Evolutionary conservation across 1,284 basidiomycete species (phyloP), one percentile per base, ranked within the genome.

Genomic region (Moesziomyces parantarcticus): DNA sequence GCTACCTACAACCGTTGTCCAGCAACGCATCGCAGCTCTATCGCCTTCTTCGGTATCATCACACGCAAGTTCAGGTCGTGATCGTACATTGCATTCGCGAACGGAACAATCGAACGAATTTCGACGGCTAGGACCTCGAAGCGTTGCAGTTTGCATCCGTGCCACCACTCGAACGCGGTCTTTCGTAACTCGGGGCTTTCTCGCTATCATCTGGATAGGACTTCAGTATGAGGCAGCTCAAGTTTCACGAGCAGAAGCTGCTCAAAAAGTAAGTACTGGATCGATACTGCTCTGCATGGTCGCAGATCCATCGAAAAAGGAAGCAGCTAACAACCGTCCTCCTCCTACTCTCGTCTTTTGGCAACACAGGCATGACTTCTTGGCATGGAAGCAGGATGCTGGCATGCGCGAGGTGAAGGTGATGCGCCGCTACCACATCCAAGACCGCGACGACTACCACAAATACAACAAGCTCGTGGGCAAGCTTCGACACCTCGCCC

Each of bases 391-490:
- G 86, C 91, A 94, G 85, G 95, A 98, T 90, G 90, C 92, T 10
- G 92, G 91, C 81, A 86, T 92, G 48, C 90, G 96, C 50, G 96
- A 99, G 87, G 89, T 94, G 85, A 94, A 92, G 84, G 92, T 99
- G 59, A 92, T 99, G 90, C 89, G 96, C 45, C 87, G 94, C 65
- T 99, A 98, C 84, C 96, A 99, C 85, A 72, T 83, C 29, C 81
- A 83, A 89, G 63, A 66, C 49, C 75, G 85, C 21, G 94, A 98
- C 69, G 95, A 99, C 86, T 98, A 99, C 85, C 92, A 94, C 88
- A 94, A 94, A 89, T 93, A 99, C 88, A 99, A 99, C 87, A 94
- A 92, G 84, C 88, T 99, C 21, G 94, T 92, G 75, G 97, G 97
- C 44, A 89, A 91, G 10, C 86, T 98, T 43, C 89, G 94, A 43